Percentiles rank a stretch among this genome's conserved stretches.
These are phyloP conservation scores for Thalassiosira hispida DNA, from an alignment of 352 stramenopile genomes.

Conservation along the genomic window DNA sequence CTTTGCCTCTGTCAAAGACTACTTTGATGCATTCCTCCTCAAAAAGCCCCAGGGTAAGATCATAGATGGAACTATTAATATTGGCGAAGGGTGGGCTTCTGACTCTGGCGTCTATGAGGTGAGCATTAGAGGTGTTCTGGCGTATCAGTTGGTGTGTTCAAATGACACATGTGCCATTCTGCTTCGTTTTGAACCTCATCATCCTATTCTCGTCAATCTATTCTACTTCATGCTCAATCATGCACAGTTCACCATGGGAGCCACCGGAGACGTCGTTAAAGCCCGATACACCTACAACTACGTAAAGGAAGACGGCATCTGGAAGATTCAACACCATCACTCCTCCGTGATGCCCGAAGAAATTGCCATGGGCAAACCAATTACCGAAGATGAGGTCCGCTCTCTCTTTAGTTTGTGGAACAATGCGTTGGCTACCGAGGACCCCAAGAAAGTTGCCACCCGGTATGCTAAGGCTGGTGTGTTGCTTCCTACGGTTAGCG, in stretches of 20 bases:
- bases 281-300: conserved; percentile 69
- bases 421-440: conserved; percentile 33
- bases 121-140: too few relatives aligned
- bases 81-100: conserved; percentile 37
- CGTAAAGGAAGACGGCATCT: conserved; percentile 62
- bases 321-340: conserved; percentile 75
- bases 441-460: conserved; percentile 34
- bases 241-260: conserved; percentile 52
- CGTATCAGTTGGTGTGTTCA: background rate
- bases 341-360: conserved; percentile 38
- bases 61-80: conserved; percentile 39
- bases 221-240: too few relatives aligned
- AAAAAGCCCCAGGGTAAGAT: conserved; percentile 63
- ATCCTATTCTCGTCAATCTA: too few relatives aligned
- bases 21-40: conserved; percentile 68
- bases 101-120: conserved; percentile 71
- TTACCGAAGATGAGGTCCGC: conserved; percentile 50
- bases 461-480: conserved; percentile 41
- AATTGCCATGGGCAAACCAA: conserved; percentile 41
- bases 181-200: too few relatives aligned
- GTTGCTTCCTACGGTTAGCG: conserved; percentile 51
- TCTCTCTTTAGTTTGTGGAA: conserved; percentile 54
- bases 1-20: conserved; percentile 56
- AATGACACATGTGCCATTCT: too few relatives aligned
- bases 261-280: conserved; percentile 42